Evolutionary conservation across 2,329 filamentous ascomycete genomes (phyloP), one percentile per base, ranked within the genome.

Genomic region (Lanzia echinophila): DNA sequence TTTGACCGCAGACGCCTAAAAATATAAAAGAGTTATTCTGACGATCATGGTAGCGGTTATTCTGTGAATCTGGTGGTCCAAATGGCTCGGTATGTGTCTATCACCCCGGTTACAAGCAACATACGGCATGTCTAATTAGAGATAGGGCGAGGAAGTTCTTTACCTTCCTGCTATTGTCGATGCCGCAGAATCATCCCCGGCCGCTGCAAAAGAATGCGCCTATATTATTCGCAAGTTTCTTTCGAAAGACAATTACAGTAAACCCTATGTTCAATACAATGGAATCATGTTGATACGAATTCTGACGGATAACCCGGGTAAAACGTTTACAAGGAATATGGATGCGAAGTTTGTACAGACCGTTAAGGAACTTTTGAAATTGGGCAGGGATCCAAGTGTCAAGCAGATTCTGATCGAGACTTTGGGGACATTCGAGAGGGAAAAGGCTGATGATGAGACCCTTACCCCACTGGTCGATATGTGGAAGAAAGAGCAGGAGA

Each of bases 231-330:
- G 89, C 68, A 91, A 89, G 69, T 92, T 86, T 69, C 75, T 99
- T 56, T 79, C 82, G 63, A 86, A 84, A 61, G 87, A 91, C 44
- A 83, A 88, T 71, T 82, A 71, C 63, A 68, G 71, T 24, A 75
- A 74, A 44, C 76, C 88, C 10, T 83, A 87, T 63, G 83, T 85
- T 62, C 92, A 97, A 71, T 97, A 96, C 78, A 96, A 97, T 73
- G 87, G 90, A 59, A 84, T 97, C 65, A 97, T 97, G 94, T 80
- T 99, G 53, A 78, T 95, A 62, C 86, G 92, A 58, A 99, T 99
- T 65, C 75, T 99, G 60, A 79, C 84, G 62, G 91, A 97, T 70
- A 96, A 99, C 68, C 94, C 94, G 0, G 92, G 92, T 31, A 79
- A 80, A 50, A 90, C 84, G 1, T 99, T 99, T 66, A 96, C 92